Evolutionary conservation across 2,329 filamentous ascomycete genomes (phyloP), one percentile per base, ranked within the genome.

Genomic region (Microascus cirrosus): DNA sequence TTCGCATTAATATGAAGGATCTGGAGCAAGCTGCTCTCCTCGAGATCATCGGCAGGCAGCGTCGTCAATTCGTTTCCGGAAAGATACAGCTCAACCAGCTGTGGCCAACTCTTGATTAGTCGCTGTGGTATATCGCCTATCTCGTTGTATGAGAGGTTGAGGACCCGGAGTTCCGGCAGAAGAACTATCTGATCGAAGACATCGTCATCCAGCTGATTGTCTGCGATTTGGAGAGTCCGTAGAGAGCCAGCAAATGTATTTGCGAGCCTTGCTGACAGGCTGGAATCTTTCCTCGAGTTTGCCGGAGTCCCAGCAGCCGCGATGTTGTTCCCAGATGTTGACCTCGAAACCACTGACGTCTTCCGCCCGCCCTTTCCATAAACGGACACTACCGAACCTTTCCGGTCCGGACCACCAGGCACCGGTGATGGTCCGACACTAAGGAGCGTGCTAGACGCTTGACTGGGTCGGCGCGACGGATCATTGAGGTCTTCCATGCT

Each of bases 1-100:
- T 99, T 99, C 68, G 87, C 89, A 73, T 99, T 99, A 73, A 99
- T 89, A 69, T 97, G 91, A 7, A 99, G 80, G 4, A 95, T 85
- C 69, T 94, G 92, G 45, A 99, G 78, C 56, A 90, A 83, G 66
- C 89, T 91, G 60, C 88, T 86, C 67, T 96, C 90, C 71, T 96
- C 93, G 53, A 99, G 77, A 65, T 99, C 94, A 71, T 99, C 94
- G 0, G 91, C 90, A 2, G 94, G 94, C 45, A 99, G 74, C 15
- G 87, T 93, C 0, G 91, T 95, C 58, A 99, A 76, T 65, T 96
- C 91, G 65, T 99, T 99, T 32, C 94, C 93, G 2, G 94, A 97
- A 3, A 99, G 78, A 66, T 97, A 97, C 15, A 99, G 78, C 71
- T 99, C 94, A 0, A 89, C 85, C 18, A 99, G 81, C 66, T 94